Evolutionary conservation across 371 early-diverging fungal species (phyloP).

Genomic region (Syncephalastrum sp.): DNA sequence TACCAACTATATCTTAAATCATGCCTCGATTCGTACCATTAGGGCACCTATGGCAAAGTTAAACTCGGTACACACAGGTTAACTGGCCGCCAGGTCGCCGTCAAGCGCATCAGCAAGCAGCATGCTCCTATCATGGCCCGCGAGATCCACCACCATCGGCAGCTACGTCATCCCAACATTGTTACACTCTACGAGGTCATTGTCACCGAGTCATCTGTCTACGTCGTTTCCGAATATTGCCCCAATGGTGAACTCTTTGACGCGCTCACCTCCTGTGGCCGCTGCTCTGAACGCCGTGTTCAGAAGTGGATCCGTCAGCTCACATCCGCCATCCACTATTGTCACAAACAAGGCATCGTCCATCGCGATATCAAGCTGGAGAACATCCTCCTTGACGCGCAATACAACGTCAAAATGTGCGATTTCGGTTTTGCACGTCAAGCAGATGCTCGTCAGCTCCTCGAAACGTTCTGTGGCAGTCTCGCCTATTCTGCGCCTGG

Average conservation of each 20-base stretch:
- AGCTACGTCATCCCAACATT: slow-evolving; percentile 64
- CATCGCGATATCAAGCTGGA: slow-evolving; percentile 82
- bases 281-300: slow-evolving; percentile 33
- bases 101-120: slow-evolving; percentile 68
- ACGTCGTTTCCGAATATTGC: slow-evolving; percentile 60
- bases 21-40: not conserved
- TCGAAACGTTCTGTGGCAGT: slow-evolving; percentile 85
- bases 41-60: slow-evolving; percentile 85
- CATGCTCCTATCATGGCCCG: slow-evolving; percentile 77
- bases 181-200: slow-evolving; percentile 51
- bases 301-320: slow-evolving; percentile 49
- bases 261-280: slow-evolving; percentile 44
- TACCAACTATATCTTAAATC: not conserved
- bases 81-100: slow-evolving; percentile 71
- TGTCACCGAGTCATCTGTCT: slow-evolving; percentile 42
- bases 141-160: slow-evolving; percentile 85
- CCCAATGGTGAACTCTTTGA: slow-evolving; percentile 62
- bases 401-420: slow-evolving; percentile 67
- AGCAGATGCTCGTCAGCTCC: slow-evolving; percentile 58
- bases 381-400: slow-evolving; percentile 75
- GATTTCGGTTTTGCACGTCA: slow-evolving; percentile 82
- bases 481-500: slow-evolving; percentile 80
- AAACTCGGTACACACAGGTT: slow-evolving; percentile 74
- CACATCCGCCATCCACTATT: slow-evolving; percentile 50
- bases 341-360: slow-evolving; percentile 54